A percentile compares a stretch with the other conserved stretches of the same genome.
Conservation (phyloP, 208 protist genomes). For the Tritrichomonas musculus region DNA sequence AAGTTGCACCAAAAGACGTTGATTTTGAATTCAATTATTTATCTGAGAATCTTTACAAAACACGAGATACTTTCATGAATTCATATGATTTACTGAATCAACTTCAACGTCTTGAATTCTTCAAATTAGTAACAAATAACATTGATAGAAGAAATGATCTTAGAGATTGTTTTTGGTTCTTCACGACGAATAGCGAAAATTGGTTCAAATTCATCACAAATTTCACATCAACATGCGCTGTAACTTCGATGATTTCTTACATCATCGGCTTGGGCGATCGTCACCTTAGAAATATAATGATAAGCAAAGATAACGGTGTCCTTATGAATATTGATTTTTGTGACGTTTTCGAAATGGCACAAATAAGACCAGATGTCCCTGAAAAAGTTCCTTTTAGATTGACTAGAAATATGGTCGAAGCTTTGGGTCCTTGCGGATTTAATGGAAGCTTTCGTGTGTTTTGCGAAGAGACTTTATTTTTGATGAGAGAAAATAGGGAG, state of each 20-base stretch:
- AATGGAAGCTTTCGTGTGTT: not conserved
- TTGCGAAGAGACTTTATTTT: not conserved
- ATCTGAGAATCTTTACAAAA: too few species aligned
- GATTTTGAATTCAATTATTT: too few species aligned
- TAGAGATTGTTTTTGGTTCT: not conserved
- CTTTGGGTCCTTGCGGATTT: not conserved
- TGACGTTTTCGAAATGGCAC: not conserved
- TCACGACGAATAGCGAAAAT: not conserved
- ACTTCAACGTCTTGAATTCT: not conserved
- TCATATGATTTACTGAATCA: not conserved
- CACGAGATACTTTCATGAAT: too few species aligned
- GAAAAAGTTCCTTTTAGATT: slow-evolving; percentile 33
- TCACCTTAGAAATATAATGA: not conserved
- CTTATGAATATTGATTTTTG: not conserved
- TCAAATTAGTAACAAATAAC: not conserved
- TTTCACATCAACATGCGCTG: not conserved
- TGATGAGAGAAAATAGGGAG: not conserved
- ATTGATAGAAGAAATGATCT: not conserved
- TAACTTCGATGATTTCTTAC: not conserved
- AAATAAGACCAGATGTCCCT: not conserved
- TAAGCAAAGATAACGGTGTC: not conserved
- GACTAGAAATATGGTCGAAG: not conserved
- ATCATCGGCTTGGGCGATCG: not conserved
- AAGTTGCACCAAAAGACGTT: too few species aligned
- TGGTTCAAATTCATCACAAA: not conserved